Percentiles rank a stretch among this genome's conserved stretches.
Conservation (phyloP, 495 filamentous ascomycete genomes). For the Podospora pseudoanserina region DNA sequence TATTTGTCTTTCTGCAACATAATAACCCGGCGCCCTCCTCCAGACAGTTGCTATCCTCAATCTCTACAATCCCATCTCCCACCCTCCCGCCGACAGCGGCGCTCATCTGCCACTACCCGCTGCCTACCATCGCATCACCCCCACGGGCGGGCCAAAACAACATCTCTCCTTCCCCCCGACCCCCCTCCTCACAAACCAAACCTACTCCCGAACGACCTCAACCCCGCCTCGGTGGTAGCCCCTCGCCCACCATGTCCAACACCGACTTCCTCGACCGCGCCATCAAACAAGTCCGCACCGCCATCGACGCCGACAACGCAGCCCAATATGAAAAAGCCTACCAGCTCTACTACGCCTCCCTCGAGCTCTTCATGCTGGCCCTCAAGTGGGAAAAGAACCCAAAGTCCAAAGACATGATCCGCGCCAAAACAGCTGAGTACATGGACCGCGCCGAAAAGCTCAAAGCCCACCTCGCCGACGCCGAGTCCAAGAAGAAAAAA, state of each 20-base stretch:
- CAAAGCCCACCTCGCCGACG: conserved; percentile 79
- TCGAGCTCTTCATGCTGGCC: conserved; percentile 94
- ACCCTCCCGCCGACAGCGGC: background rate
- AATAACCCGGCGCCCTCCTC: background rate
- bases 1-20: background rate
- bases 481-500: conserved; percentile 65
- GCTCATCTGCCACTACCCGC: background rate
- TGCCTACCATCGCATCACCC: background rate
- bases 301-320: conserved; percentile 93
- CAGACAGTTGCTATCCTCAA: background rate
- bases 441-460: conserved; percentile 98
- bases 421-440: conserved; percentile 87
- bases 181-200: conserved; percentile 1
- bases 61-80: background rate
- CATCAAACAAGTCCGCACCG: conserved; percentile 92
- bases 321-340: conserved; percentile 96
- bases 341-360: conserved; percentile 86
- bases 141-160: background rate
- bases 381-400: conserved; percentile 98
- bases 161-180: background rate
- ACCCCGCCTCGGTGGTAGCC: conserved; percentile 1
- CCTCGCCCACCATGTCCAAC: conserved; percentile 69
- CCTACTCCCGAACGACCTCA: conserved; percentile 4
- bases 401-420: conserved; percentile 94
- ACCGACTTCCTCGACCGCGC: conserved; percentile 95